Evolutionary conservation across 495 filamentous ascomycete species (phyloP).

Genomic region (Amorphotheca resinae): DNA sequence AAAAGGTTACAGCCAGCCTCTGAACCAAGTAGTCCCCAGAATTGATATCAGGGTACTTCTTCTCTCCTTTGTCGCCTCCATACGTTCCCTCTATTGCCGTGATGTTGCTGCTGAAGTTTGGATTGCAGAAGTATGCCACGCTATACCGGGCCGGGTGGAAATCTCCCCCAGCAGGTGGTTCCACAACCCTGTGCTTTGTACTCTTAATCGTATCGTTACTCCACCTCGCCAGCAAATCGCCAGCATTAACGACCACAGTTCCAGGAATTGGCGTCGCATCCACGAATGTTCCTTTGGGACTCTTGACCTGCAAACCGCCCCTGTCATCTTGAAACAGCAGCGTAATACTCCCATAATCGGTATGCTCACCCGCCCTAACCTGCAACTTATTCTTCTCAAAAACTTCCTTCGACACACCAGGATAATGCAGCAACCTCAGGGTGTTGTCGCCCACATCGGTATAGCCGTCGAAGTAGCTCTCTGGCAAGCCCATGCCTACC

Average conservation of each 20-base stretch:
- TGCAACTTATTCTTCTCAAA: constrained; percentile 58
- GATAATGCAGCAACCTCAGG: constrained; percentile 83
- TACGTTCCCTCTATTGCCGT: constrained; percentile 83
- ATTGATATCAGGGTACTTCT: constrained; percentile 69
- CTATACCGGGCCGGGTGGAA: constrained; percentile 53
- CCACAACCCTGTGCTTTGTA: constrained; percentile 81
- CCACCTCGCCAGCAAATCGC: constrained; percentile 81
- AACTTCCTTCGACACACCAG: constrained; percentile 49
- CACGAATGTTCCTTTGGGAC: constrained; percentile 64
- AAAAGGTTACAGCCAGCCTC: constrained; percentile 64
- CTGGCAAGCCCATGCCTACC: constrained; percentile 62
- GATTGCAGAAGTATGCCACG: constrained; percentile 86
- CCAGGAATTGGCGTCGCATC: constrained; percentile 72
- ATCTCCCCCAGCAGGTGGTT: constrained; percentile 40
- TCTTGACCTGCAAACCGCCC: constrained; percentile 76
- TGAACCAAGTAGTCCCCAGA: constrained; percentile 74
- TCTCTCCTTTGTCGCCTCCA: constrained; percentile 46
- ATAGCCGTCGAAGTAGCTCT: constrained; percentile 65
- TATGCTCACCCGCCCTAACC: constrained; percentile 76
- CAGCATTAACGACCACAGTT: constrained; percentile 85
- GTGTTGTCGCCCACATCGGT: constrained; percentile 70
- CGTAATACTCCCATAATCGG: constrained; percentile 82
- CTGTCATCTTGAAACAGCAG: constrained; percentile 76
- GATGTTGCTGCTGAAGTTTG: constrained; percentile 65
- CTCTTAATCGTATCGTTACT: constrained; percentile 81